Percentiles rank a stretch among this genome's conserved stretches.
Evolutionary conservation across 2,329 filamentous ascomycete genomes (phyloP).

Genomic region (Xylaria sp.): DNA sequence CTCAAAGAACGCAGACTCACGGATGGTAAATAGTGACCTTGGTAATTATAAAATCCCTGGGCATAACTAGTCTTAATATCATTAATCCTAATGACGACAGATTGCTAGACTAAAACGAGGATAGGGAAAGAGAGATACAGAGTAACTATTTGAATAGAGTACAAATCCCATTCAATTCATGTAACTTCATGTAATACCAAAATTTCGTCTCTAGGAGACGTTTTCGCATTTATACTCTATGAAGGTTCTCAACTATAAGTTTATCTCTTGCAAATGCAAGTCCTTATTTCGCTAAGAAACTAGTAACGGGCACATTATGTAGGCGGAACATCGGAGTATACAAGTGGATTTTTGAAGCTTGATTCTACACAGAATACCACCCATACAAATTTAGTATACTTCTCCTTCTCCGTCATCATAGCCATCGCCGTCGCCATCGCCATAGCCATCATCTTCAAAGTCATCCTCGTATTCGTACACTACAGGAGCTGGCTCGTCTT

Average conservation of each 20-base stretch:
- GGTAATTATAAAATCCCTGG: too few relatives aligned
- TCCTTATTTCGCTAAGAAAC: not conserved
- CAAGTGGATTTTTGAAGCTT: not conserved
- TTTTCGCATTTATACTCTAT: not conserved
- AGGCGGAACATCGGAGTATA: not conserved
- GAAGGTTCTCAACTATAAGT: not conserved
- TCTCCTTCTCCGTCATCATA: slow-evolving; percentile 48
- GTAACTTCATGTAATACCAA: not conserved
- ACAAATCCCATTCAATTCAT: not conserved
- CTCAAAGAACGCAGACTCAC: not conserved
- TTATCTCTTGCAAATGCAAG: not conserved
- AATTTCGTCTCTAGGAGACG: not conserved
- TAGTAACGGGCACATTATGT: not conserved
- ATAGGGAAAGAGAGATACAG: too few relatives aligned
- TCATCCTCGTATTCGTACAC: slow-evolving; percentile 50
- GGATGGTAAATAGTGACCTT: not conserved
- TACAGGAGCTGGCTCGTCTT: slow-evolving; percentile 51
- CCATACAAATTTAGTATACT: slow-evolving; percentile 37
- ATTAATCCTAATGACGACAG: too few relatives aligned
- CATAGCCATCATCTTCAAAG: slow-evolving; percentile 33
- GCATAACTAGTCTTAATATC: too few relatives aligned
- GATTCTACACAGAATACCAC: slow-evolving; percentile 11
- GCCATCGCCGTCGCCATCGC: slow-evolving; percentile 48
- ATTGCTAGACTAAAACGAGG: too few relatives aligned
- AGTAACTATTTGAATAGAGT: not conserved